A percentile compares a stretch with the other conserved stretches of the same genome.
These are phyloP conservation scores for Penicillium tannophilum DNA, from an alignment of 495 filamentous ascomycete species.

Conservation along the genomic window DNA sequence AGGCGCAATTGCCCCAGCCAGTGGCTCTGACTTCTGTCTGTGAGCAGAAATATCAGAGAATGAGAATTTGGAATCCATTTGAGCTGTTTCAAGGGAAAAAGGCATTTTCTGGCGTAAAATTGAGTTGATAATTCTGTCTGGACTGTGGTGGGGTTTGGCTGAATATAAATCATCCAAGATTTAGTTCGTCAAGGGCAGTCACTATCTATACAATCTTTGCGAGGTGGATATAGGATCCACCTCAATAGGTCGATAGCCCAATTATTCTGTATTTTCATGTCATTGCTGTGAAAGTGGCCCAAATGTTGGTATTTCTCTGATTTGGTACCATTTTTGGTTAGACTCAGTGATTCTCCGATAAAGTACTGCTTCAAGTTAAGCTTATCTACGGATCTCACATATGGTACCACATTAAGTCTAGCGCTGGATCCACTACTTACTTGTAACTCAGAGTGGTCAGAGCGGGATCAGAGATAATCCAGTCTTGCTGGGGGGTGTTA, in stretches of 20 bases:
- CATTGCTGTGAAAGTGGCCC: neutral
- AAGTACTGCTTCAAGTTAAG: neutral
- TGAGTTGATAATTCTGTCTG: neutral
- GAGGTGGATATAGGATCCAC: neutral
- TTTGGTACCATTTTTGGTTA: constrained; percentile 1
- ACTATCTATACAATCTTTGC: neutral
- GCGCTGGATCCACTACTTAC: too few species aligned
- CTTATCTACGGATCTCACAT: neutral
- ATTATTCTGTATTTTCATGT: neutral
- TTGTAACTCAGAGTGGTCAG: too few species aligned
- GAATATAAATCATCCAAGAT: too few species aligned
- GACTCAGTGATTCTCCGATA: neutral
- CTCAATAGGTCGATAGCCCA: neutral
- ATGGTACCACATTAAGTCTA: neutral
- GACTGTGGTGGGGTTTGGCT: neutral
- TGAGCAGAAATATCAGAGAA: neutral
- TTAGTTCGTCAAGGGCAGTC: too few species aligned
- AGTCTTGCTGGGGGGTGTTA: too few species aligned
- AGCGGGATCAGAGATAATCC: too few species aligned
- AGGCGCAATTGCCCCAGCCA: neutral
- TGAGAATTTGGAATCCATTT: neutral
- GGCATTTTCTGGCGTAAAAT: too few species aligned
- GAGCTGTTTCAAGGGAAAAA: neutral
- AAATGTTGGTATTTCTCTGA: neutral
- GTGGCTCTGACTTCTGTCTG: neutral